phyloP scores from a whole-genome alignment of 345 rosid species.

The Euphorbia pulcherrima region DNA sequence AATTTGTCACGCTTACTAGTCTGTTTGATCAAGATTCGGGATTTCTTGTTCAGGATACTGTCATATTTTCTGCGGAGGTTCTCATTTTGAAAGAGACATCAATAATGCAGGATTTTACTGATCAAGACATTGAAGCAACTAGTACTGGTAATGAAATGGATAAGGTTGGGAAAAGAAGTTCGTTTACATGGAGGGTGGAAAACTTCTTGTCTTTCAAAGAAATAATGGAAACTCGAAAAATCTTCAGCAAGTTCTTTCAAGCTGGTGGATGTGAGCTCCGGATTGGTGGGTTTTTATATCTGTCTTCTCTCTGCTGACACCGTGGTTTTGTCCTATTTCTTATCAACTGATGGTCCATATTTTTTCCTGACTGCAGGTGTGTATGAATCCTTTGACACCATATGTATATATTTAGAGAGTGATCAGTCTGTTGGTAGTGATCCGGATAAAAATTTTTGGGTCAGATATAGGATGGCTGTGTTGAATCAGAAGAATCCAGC shows the following conservation, averaged over 20 bases:
- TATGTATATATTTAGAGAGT: conserved; percentile 96
- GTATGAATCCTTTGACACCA: conserved; percentile 97
- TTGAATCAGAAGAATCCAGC: conserved; percentile 89
- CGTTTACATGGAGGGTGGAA: conserved; percentile 99
- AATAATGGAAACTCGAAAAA: conserved; percentile 97
- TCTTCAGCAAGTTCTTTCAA: conserved; percentile 97
- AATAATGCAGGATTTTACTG: conserved; percentile 59
- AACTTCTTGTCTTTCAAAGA: conserved; percentile 95
- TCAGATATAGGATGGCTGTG: conserved; percentile 94
- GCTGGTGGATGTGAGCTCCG: conserved; percentile 99
- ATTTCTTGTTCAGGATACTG: conserved; percentile 92
- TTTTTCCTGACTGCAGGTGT: conserved; percentile 72
- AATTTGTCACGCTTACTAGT: conserved; percentile 95
- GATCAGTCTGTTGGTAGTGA: conserved; percentile 90
- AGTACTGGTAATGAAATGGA: conserved; percentile 47
- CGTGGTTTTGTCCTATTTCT: conserved; percentile 22
- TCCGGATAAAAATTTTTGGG: conserved; percentile 99
- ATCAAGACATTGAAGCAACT: conserved; percentile 48
- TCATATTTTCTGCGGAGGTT: conserved; percentile 95
- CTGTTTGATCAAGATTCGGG: conserved; percentile 99
- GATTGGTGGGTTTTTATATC: conserved; percentile 57
- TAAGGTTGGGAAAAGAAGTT: conserved; percentile 60
- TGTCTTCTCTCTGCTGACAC: conserved; percentile 15
- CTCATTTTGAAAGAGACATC: conserved; percentile 98
- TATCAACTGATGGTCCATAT: conserved; percentile 26